Conservation (phyloP, 192 early-diverging fungal species). For the Entrophospora sp. region DNA sequence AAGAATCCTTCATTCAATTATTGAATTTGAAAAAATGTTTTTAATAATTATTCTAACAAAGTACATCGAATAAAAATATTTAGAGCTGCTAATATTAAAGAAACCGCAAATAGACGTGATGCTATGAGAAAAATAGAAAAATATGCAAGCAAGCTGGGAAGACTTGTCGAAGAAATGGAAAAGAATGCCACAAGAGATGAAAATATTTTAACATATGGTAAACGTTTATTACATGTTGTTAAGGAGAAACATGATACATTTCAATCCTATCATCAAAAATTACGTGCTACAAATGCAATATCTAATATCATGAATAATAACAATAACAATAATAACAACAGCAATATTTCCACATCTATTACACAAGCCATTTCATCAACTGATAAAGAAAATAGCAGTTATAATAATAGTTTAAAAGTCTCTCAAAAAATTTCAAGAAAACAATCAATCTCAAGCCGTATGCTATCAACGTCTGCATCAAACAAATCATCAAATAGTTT, state of each 20-base stretch:
- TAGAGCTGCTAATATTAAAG: background rate
- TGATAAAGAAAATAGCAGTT: too few relatives aligned
- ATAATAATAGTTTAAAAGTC: too few relatives aligned
- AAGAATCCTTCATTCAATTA: too few relatives aligned
- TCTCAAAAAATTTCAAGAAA: background rate
- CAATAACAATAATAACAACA: too few relatives aligned
- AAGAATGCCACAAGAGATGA: conserved; percentile 21
- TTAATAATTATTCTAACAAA: too few relatives aligned
- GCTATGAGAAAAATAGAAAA: background rate
- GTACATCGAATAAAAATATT: too few relatives aligned
- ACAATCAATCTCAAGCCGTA: background rate
- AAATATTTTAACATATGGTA: conserved; percentile 27
- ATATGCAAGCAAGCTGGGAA: background rate
- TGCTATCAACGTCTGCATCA: background rate
- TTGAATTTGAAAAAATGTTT: too few relatives aligned
- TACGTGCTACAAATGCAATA: conserved; percentile 1
- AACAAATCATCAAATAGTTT: too few relatives aligned
- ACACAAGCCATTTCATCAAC: too few relatives aligned
- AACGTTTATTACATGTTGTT: conserved; percentile 29
- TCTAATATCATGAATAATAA: too few relatives aligned
- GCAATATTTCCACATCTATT: too few relatives aligned
- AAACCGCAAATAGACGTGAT: background rate
- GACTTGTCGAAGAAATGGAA: conserved; percentile 8
- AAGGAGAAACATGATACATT: conserved; percentile 8
- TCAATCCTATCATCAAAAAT: background rate